Evolutionary conservation across 345 rosid species (phyloP).

Genomic region (Psidium friedrichsthalianum): DNA sequence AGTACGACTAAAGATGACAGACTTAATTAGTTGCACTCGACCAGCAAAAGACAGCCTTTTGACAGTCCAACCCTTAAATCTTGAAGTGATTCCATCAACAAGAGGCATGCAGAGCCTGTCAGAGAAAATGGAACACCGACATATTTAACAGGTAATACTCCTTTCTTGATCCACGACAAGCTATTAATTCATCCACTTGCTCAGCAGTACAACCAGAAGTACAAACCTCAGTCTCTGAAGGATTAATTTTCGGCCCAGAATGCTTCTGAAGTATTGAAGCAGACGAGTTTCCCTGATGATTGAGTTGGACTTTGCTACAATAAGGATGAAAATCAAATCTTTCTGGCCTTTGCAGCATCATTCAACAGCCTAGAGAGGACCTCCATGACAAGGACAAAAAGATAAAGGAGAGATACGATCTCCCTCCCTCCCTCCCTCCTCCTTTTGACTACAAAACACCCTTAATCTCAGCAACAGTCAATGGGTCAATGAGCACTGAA

Average conservation of each 20-base stretch:
- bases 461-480: background rate
- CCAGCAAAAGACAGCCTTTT: background rate
- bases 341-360: background rate
- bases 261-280: background rate
- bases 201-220: background rate
- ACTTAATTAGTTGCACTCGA: background rate
- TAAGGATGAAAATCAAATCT: background rate
- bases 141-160: background rate
- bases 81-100: background rate
- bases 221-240: background rate
- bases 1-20: background rate
- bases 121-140: background rate
- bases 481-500: background rate
- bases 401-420: background rate
- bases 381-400: background rate
- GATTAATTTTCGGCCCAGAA: background rate
- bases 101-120: background rate
- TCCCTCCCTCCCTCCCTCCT: background rate
- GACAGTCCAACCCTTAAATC: background rate
- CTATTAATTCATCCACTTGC: background rate
- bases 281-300: background rate
- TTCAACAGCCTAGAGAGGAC: background rate
- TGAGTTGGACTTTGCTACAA: background rate
- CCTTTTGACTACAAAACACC: background rate
- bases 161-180: background rate